Conservation (phyloP, 495 filamentous ascomycete genomes). For the Tuber calosporum region DNA sequence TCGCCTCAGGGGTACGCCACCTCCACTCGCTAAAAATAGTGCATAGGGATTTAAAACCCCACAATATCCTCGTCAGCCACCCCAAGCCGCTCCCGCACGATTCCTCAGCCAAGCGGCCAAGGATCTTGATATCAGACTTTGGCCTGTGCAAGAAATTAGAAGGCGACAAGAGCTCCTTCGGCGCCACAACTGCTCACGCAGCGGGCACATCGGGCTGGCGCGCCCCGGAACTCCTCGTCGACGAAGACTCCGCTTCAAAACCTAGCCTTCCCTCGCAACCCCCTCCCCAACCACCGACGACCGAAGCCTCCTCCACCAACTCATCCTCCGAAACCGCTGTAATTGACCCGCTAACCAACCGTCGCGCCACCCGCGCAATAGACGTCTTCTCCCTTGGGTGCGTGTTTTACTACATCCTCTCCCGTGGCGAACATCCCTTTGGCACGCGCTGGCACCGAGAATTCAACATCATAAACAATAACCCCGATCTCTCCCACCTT, state of each 20-base stretch:
- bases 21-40: slow-evolving; percentile 89
- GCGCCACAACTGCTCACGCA: slow-evolving; percentile 75
- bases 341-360: slow-evolving; percentile 58
- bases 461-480: slow-evolving; percentile 86
- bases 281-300: slow-evolving; percentile 43
- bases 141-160: slow-evolving; percentile 98
- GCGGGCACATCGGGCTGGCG: slow-evolving; percentile 87
- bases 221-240: slow-evolving; percentile 82
- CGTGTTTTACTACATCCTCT: slow-evolving; percentile 93
- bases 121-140: slow-evolving; percentile 92
- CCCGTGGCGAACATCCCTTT: slow-evolving; percentile 84
- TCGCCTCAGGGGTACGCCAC: slow-evolving; percentile 77
- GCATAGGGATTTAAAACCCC: slow-evolving; percentile 92
- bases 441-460: slow-evolving; percentile 93
- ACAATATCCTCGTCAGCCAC: slow-evolving; percentile 78
- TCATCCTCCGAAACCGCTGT: slow-evolving; percentile 53
- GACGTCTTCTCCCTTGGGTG: slow-evolving; percentile 95
- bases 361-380: slow-evolving; percentile 85
- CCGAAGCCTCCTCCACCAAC: slow-evolving; percentile 44
- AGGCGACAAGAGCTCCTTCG: slow-evolving; percentile 86
- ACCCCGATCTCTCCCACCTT: slow-evolving; percentile 59
- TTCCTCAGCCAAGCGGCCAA: slow-evolving; percentile 54
- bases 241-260: slow-evolving; percentile 53
- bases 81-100: slow-evolving; percentile 45
- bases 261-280: slow-evolving; percentile 33